Evolutionary conservation across 2,329 filamentous ascomycete species (phyloP), one percentile per base, ranked within the genome.

Genomic region (Penicillium occitanis): DNA sequence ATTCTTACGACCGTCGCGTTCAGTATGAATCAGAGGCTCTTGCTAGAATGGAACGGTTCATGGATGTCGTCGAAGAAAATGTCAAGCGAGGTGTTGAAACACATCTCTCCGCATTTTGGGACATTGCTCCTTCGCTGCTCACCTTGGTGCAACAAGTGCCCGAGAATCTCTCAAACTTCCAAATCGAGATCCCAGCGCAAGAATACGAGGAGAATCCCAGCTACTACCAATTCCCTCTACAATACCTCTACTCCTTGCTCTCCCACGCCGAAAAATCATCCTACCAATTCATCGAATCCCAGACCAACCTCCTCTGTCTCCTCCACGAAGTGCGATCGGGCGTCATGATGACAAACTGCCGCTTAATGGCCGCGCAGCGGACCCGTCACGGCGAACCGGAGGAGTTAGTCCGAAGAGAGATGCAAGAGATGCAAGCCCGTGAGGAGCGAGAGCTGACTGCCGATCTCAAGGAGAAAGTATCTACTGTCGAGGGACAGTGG

Each of bases 61-160:
- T 91, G 70, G 84, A 86, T 57, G 87, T 95, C 6, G 87, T 97
- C 35, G 92, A 97, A 75, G 85, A 89, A 71, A 95, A 95, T 64
- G 93, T 97, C 25, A 88, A 89, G 22, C 88, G 91, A 10, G 95
- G 94, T 17, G 92, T 98, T 11, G 93, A 97, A 75, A 87, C 92
- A 64, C 95, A 98, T 78, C 85, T 97, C 2, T 93, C 90, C 10
- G 93, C 94, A 0, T 99, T 98, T 77, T 99, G 95, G 95, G 95
- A 99, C 74, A 96, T 98, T 72, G 94, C 93, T 1, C 95, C 95
- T 2, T 88, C 89, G 3, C 84, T 99, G 0, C 84, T 90, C 30
- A 85, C 88, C 17, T 83, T 98, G 57, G 85, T 96, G 11, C 91
- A 96, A 67, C 90, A 91, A 72, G 89, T 97, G 25, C 93, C 93